Base-by-base conservation (phyloP, 345 rosid species). In the Citrus glauca region DNA sequence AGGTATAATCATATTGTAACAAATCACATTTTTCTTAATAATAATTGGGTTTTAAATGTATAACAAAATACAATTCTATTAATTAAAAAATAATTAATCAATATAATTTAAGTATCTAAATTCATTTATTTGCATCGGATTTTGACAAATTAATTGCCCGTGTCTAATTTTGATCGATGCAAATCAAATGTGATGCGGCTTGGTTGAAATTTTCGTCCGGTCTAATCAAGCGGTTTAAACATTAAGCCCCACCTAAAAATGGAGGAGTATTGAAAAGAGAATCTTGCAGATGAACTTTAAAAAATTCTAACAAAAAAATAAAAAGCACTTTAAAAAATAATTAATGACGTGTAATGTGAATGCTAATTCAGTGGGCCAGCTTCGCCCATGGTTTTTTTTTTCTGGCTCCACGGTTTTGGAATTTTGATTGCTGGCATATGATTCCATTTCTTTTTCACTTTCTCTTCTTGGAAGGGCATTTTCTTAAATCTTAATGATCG, bases 361-460 rank as follows among this genome's bases (percentile, higher is more conserved):
- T 40, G 20, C 19, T 37, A 45, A 35, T 55, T 27, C 16, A 4
- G 9, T 2, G 10, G 20, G 53, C 17, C 8, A 20, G 32, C 0
- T 57, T 6, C 76, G 88, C 85, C 85, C 85, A 32, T 7, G 37
- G 85, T 77, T 82, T 80, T n/a, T 80, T n/a, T 1, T 14, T 1
- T 16, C 3, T 1, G 55, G 76, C 83, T 81, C 83, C 50, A 45
- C 17, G 50, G 50, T 45, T 45, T 45, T 11, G 50, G 50, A 45
- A 11, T 45, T 45, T 45, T 1, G 17, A 3, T 45, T 45, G 50
- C 50, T 45, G 3, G 50, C 17, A 3, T 13, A 3, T 13, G 0
- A 13, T 45, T 45, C 50, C 50, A 45, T 45, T 45, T 45, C 50
- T 45, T 45, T 42, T 45, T 45, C 50, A 45, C 17, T 13, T 64